Base-by-base conservation (phyloP, 2,329 filamentous ascomycete genomes). In the Cordyceps sp. region DNA sequence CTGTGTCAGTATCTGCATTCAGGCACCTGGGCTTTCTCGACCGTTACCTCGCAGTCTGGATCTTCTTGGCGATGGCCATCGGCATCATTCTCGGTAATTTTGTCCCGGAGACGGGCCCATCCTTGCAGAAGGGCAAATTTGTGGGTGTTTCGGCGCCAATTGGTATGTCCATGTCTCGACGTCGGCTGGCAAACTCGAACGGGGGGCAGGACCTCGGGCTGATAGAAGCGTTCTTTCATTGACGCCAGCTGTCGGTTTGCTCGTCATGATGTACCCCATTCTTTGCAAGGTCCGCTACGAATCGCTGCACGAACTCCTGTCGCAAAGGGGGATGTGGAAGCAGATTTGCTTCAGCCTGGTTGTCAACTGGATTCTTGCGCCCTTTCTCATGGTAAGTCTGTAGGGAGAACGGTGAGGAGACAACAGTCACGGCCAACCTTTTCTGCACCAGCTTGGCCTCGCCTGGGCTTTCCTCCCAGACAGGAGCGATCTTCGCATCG, bases 211-310 rank as follows among this genome's bases (percentile, higher is more conserved):
- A n/a, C n/a, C n/a, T n/a, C n/a, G n/a, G 10, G 22, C 22, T 24
- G 22, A 24, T 24, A 13, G n/a, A 10, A 13, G 10, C 22, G 5
- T 24, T 24, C 9, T 12, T 12, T 24, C 22, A 10, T 24, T 5
- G 10, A 10, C 9, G 5, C 14, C 5, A 81, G 82, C 83, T 1
- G 59, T 92, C 30, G 83, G 84, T 0, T 57, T 93, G 1, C 63
- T 93, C 2, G 74, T 92, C 26, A 93, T 93, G 83, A 93, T 93
- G 82, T 93, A 90, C 46, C 85, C 84, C 0, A 92, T 93, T 37
- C 60, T 93, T 1, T 92, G 82, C 64, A 90, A 90, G 51, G 78
- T 92, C 6, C 72, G 72, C 26, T 90, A 73, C 52, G 83, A 92
- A 50, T 69, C 70, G 0, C 55, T 92, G 9, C 80, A 84, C 49